These are phyloP conservation scores for Aegilops bicornis DNA, from an alignment of 176 grass and related monocot species.

Conservation along the genomic window DNA sequence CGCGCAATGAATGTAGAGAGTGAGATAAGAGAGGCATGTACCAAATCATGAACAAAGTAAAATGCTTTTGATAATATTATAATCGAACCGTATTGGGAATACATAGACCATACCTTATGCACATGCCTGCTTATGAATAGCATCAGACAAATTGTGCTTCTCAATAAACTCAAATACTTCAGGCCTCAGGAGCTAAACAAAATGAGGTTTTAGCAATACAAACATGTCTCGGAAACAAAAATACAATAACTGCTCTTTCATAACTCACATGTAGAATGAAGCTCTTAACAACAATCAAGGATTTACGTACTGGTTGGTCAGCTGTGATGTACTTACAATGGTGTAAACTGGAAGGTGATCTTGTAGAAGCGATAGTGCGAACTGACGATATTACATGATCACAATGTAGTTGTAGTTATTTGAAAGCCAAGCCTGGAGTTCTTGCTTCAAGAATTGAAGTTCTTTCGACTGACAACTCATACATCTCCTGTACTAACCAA, in stretches of 20 bases:
- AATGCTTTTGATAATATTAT: not conserved
- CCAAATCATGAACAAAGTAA: slow-evolving; percentile 6
- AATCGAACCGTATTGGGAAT: not conserved
- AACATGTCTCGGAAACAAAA: slow-evolving; percentile 18
- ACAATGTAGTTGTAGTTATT: too few relatives aligned
- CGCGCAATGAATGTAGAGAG: too few relatives aligned
- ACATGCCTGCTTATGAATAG: slow-evolving; percentile 38
- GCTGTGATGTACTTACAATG: too few relatives aligned
- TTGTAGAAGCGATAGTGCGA: too few relatives aligned
- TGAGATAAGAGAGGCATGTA: too few relatives aligned
- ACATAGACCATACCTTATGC: slow-evolving; percentile 63
- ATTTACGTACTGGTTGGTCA: slow-evolving; percentile 46
- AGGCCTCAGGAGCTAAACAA: slow-evolving; percentile 69
- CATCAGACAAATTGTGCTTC: slow-evolving; percentile 71
- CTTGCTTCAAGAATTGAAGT: too few relatives aligned
- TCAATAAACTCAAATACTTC: slow-evolving; percentile 86
- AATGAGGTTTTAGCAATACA: slow-evolving; percentile 21
- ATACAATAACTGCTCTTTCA: not conserved
- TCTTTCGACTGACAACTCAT: too few relatives aligned
- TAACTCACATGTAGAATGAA: slow-evolving; percentile 4
- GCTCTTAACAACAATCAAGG: slow-evolving; percentile 17
- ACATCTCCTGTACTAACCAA: too few relatives aligned
- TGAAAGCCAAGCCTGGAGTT: too few relatives aligned
- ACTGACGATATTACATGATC: too few relatives aligned
- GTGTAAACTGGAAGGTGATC: too few relatives aligned